Conservation (phyloP, 805 yeast genomes). For the Cyberlindnera meyerae region DNA sequence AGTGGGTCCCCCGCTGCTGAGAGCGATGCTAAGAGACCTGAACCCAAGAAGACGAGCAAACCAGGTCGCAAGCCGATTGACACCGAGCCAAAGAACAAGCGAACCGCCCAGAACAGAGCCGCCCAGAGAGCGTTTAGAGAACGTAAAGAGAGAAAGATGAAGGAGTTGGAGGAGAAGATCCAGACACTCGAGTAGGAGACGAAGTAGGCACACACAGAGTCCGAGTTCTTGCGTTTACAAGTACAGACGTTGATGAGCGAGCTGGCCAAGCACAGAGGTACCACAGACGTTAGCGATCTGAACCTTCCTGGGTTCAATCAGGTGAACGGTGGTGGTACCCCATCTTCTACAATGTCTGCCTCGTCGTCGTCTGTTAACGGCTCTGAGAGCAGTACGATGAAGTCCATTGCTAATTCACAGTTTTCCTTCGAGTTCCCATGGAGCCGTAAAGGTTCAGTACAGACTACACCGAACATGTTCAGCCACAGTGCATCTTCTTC, state of each 20-base stretch:
- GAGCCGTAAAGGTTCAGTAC: slow-evolving; percentile 27
- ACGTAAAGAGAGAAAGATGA: slow-evolving; percentile 82
- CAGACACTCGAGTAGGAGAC: slow-evolving; percentile 65
- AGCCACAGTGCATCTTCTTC: neutral
- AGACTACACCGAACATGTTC: slow-evolving; percentile 1
- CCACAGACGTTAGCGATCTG: slow-evolving; percentile 23
- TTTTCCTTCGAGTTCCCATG: slow-evolving; percentile 57
- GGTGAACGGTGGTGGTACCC: neutral
- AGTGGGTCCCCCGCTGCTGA: slow-evolving; percentile 4
- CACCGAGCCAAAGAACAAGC: slow-evolving; percentile 77
- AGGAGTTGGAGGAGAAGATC: slow-evolving; percentile 80
- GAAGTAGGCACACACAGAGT: slow-evolving; percentile 62
- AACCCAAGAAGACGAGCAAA: slow-evolving; percentile 34
- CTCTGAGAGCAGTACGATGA: slow-evolving; percentile 11
- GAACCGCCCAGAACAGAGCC: slow-evolving; percentile 96
- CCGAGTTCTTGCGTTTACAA: slow-evolving; percentile 69
- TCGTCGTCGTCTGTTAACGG: slow-evolving; percentile 17
- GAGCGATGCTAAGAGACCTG: slow-evolving; percentile 19
- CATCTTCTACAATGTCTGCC: slow-evolving; percentile 6
- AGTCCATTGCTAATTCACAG: slow-evolving; percentile 16
- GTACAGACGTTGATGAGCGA: slow-evolving; percentile 71
- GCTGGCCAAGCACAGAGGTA: slow-evolving; percentile 53
- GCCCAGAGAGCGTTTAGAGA: slow-evolving; percentile 98
- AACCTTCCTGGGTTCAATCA: slow-evolving; percentile 21
- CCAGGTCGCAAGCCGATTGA: slow-evolving; percentile 81